Conservation (phyloP, 805 yeast species). For the Torulaspora franciscae region DNA sequence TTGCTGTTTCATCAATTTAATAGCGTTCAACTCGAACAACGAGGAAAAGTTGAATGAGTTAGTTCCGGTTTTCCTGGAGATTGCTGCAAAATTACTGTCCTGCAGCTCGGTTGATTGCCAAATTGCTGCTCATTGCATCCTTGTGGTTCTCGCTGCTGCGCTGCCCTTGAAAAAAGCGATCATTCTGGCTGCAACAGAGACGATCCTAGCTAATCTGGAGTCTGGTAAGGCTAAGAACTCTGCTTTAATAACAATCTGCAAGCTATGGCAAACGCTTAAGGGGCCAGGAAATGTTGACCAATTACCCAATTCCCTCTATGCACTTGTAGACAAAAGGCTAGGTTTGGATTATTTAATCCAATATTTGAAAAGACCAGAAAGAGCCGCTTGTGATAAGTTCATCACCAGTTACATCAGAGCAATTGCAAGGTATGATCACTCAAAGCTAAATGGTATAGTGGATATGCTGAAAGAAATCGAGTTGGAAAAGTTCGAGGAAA, state of each 20-base stretch:
- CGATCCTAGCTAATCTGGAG: constrained; percentile 47
- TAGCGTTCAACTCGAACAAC: constrained; percentile 48
- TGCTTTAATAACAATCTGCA: constrained; percentile 45
- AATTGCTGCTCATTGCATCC: constrained; percentile 75
- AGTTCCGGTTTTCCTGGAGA: constrained; percentile 55
- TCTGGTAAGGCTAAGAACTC: constrained; percentile 38
- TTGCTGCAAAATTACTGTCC: constrained; percentile 50
- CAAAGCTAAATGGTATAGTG: constrained; percentile 36
- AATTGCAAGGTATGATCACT: constrained; percentile 41
- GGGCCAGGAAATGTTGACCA: constrained; percentile 41
- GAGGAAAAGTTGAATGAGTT: constrained; percentile 43
- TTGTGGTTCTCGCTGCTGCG: constrained; percentile 73
- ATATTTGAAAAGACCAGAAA: constrained; percentile 27
- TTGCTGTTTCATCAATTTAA: constrained; percentile 58
- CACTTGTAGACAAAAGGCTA: constrained; percentile 29
- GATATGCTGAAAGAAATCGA: constrained; percentile 34
- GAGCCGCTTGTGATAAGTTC: constrained; percentile 38
- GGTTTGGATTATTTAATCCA: constrained; percentile 18
- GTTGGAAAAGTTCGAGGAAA: constrained; percentile 38
- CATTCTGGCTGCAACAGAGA: constrained; percentile 55
- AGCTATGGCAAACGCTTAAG: constrained; percentile 45
- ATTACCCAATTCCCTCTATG: constrained; percentile 38
- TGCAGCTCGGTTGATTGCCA: constrained; percentile 56
- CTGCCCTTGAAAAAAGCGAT: constrained; percentile 54
- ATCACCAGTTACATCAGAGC: constrained; percentile 43